Base-by-base conservation (phyloP, 495 filamentous ascomycete genomes). In the Thermochaetoides thermophila region DNA sequence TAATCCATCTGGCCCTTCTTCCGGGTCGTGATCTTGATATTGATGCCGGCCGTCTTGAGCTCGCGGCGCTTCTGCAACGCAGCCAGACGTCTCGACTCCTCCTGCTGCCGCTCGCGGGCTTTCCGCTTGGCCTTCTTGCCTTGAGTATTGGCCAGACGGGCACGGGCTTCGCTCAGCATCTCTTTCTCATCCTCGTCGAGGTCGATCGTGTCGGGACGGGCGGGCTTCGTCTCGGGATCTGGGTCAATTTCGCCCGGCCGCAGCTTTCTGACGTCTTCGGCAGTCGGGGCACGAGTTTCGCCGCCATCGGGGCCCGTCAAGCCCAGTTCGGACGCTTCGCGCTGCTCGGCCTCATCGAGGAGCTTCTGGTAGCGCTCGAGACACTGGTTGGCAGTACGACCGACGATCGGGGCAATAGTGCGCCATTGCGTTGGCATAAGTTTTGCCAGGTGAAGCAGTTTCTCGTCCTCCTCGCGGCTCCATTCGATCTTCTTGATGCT, bases 371-470 rank as follows among this genome's bases (percentile, higher is more conserved):
- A 97, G 21, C 91, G 73, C 58, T 96, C 89, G 40, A 97, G 62
- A 53, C 91, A 97, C 58, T 95, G 87, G 36, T 86, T 94, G 12
- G 89, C 91, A 19, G 89, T 96, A 31, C 89, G 71, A 36, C 91
- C 89, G 37, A 97, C 89, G 40, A 95, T 87, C 37, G 87, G 85
- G 31, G 89, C 89, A 55, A 96, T 92, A 22, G 89, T 96, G 45
- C 91, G 78, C 89, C 89, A 97, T 68, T 97, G 89, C 20, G 89
- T 95, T 19, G 89, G 89, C 82, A 96, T 94, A 67, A 97, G 64
- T 68, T 96, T 96, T 27, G 89, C 91, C 42, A 96, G 63, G 53
- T 94, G 87, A 46, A 97, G 59, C 31, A 97, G 66, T 64, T 89
- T 96, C 64, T 96, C 91, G 55, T 96, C 91, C 60, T 97, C 89